phyloP scores from a whole-genome alignment of 2,329 filamentous ascomycete genomes.

The Talaromyces sp. region DNA sequence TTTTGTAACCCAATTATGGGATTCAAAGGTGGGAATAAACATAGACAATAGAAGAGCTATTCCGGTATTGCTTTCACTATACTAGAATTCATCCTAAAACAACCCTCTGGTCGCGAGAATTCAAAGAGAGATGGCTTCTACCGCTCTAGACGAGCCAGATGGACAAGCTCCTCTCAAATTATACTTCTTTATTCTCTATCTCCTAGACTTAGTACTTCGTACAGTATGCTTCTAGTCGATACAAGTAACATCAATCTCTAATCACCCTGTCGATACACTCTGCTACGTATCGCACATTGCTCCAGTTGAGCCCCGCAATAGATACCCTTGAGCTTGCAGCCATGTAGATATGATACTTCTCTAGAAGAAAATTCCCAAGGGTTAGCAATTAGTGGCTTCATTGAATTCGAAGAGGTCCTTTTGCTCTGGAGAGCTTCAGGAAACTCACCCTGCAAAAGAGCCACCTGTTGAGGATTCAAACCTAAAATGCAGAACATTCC shows the following conservation, averaged over 20 bases:
- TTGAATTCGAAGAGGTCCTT: not conserved
- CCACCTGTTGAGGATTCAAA: constrained; percentile 43
- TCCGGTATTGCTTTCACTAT: not conserved
- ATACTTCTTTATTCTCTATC: too few species aligned
- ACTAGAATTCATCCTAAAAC: too few species aligned
- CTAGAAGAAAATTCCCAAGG: constrained; percentile 17
- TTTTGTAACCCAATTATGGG: not conserved
- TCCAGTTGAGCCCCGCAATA: constrained; percentile 80
- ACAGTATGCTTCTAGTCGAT: too few species aligned
- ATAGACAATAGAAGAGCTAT: not conserved
- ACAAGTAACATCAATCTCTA: too few species aligned
- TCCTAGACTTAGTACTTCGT: too few species aligned
- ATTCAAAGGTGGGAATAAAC: not conserved
- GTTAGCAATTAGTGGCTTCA: not conserved
- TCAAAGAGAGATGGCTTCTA: not conserved
- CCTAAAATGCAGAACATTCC: constrained; percentile 90
- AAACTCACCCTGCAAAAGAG: constrained; percentile 27
- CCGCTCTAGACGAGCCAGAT: too few species aligned
- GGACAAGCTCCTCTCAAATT: too few species aligned
- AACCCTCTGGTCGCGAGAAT: too few species aligned
- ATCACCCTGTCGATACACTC: not conserved
- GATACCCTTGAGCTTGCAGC: constrained; percentile 87
- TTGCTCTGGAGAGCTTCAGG: too few species aligned
- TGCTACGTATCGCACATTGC: constrained; percentile 4
- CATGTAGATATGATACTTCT: constrained; percentile 47